phyloP scores from a whole-genome alignment of 164 flowering plant species.

The Aristolochia contorta region DNA sequence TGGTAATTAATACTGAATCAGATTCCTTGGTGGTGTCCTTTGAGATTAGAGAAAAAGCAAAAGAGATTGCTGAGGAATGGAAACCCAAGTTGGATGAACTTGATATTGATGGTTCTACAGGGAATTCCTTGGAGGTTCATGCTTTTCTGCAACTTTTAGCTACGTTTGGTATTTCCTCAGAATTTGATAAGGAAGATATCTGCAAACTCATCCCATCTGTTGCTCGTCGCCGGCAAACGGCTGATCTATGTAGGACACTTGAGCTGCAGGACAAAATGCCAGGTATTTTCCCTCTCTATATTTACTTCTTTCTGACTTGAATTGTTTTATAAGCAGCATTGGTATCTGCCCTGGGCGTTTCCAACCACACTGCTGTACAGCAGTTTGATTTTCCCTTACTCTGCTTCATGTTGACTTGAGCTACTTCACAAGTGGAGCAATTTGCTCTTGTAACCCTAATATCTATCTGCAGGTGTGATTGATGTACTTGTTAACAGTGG shows the following conservation, averaged over 20 bases:
- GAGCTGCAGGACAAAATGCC: conserved; percentile 76
- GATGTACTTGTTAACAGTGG: conserved; percentile 68
- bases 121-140: conserved; percentile 95
- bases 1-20: conserved; percentile 30
- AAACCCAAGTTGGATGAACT: conserved; percentile 77
- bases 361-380: too few relatives aligned
- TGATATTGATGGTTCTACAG: conserved; percentile 72
- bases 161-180: conserved; percentile 67
- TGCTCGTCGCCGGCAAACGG: conserved; percentile 85
- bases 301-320: background rate
- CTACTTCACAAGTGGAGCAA: background rate
- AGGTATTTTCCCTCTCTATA: conserved; percentile 36
- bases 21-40: conserved; percentile 33
- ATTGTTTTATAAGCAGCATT: too few relatives aligned
- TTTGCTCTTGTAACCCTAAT: background rate
- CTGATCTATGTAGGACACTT: conserved; percentile 82
- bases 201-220: conserved; percentile 76
- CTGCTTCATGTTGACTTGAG: background rate
- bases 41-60: conserved; percentile 55
- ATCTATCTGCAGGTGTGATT: conserved; percentile 57
- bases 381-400: background rate
- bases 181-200: conserved; percentile 59
- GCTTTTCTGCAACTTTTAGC: conserved; percentile 89
- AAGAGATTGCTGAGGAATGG: conserved; percentile 78
- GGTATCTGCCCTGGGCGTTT: background rate